Conservation (phyloP, 441 rosid species). For the Bruguiera hainesii region DNA sequence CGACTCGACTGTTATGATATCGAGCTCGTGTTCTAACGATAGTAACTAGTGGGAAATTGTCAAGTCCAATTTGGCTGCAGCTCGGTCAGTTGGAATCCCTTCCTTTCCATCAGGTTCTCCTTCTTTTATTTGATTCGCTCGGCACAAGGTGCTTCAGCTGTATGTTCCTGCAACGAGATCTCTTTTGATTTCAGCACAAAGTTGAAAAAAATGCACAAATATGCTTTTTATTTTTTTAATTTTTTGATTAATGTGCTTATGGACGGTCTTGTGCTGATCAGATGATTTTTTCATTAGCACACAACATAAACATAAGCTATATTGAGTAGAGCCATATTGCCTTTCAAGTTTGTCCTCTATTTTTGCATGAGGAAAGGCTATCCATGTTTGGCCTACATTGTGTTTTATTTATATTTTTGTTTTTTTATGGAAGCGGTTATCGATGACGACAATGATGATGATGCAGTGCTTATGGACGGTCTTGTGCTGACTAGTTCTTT, state of each 20-base stretch:
- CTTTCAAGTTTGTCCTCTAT: slow-evolving; percentile 5
- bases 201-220: neutral
- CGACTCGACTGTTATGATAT: too few relatives aligned
- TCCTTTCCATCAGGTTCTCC: too few relatives aligned
- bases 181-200: neutral
- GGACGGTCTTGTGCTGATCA: slow-evolving; percentile 40
- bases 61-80: too few relatives aligned
- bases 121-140: too few relatives aligned
- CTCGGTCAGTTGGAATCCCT: too few relatives aligned
- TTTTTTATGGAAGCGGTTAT: neutral
- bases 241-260: slow-evolving; percentile 25
- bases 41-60: too few relatives aligned
- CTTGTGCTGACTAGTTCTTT: slow-evolving; percentile 32
- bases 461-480: slow-evolving; percentile 37
- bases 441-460: neutral
- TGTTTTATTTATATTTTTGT: neutral
- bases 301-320: slow-evolving; percentile 29
- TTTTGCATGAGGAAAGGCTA: slow-evolving; percentile 1
- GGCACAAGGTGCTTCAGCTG: too few relatives aligned
- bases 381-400: neutral
- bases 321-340: slow-evolving; percentile 6
- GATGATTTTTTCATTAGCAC: slow-evolving; percentile 18
- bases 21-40: too few relatives aligned
- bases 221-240: neutral
- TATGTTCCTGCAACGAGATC: too few relatives aligned